These are phyloP conservation scores for Sporisorium iseilematis-ciliati DNA, from an alignment of 1,284 basidiomycete genomes.

Conservation along the genomic window DNA sequence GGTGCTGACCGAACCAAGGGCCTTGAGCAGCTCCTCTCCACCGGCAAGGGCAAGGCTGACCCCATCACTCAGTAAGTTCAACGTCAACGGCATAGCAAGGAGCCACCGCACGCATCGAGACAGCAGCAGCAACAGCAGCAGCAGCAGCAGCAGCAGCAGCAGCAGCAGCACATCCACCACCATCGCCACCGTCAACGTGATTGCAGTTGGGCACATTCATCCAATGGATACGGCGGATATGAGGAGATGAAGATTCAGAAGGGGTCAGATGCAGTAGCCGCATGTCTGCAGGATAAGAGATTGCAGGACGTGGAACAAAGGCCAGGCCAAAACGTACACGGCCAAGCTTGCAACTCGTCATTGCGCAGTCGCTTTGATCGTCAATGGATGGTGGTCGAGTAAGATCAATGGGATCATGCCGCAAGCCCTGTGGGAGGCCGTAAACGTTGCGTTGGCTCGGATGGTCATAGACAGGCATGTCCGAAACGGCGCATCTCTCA, in stretches of 20 bases:
- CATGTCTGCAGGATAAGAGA: background rate
- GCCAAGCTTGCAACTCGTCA: background rate
- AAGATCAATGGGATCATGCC: too few species aligned
- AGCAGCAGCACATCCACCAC: background rate
- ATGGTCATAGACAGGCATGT: background rate
- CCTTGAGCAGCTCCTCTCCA: slow-evolving; percentile 77
- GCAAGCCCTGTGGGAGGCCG: too few species aligned
- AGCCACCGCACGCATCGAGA: slow-evolving; percentile 3
- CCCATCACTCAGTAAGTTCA: slow-evolving; percentile 64
- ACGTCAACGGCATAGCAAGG: background rate
- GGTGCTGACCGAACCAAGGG: slow-evolving; percentile 80
- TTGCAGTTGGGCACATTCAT: too few species aligned
- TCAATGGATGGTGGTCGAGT: background rate
- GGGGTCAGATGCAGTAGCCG: too few species aligned
- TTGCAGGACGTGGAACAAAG: background rate
- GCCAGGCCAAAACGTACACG: background rate
- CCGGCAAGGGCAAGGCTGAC: slow-evolving; percentile 62
- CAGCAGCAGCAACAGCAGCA: slow-evolving; percentile 1
- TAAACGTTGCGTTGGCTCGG: too few species aligned
- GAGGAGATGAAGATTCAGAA: background rate
- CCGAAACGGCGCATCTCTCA: background rate
- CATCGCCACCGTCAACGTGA: too few species aligned
- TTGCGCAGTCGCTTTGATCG: background rate
- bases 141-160: slow-evolving; percentile 9
- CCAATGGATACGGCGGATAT: background rate